Conservation (phyloP, 345 rosid genomes). For the Populus euphratica region DNA sequence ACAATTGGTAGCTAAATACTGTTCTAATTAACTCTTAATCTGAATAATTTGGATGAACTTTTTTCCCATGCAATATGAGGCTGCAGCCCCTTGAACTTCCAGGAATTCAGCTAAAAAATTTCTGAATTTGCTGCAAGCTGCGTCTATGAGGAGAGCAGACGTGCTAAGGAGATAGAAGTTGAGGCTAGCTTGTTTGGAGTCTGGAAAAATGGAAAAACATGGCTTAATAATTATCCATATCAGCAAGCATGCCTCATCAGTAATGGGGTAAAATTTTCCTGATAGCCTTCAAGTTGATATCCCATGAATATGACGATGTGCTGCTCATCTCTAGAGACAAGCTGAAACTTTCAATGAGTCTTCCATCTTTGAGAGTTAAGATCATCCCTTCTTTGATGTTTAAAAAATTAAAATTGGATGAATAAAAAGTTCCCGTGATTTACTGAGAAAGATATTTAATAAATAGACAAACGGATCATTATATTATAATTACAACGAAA, state of each 20-base stretch:
- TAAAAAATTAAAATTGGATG: too few relatives aligned
- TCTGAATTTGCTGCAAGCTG: not conserved
- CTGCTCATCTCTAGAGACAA: too few relatives aligned
- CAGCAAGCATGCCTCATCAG: not conserved
- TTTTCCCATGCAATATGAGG: not conserved
- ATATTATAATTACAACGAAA: too few relatives aligned
- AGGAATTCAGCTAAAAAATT: not conserved
- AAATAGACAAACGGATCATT: too few relatives aligned
- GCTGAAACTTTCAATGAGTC: too few relatives aligned
- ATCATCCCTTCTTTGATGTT: too few relatives aligned
- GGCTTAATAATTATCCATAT: not conserved
- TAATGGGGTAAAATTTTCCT: not conserved
- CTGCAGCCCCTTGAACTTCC: not conserved
- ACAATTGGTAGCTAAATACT: too few relatives aligned
- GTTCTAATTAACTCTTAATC: not conserved
- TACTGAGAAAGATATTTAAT: too few relatives aligned
- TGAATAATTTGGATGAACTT: not conserved
- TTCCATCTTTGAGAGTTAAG: too few relatives aligned
- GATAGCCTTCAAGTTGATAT: not conserved
- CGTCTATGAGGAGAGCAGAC: not conserved
- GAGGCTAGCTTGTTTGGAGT: not conserved
- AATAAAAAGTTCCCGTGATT: too few relatives aligned
- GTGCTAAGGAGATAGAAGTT: not conserved
- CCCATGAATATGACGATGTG: too few relatives aligned
- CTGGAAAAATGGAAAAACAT: not conserved